Evolutionary conservation across 2,329 filamentous ascomycete species (phyloP).

Genomic region (Akanthomyces muscarius): DNA sequence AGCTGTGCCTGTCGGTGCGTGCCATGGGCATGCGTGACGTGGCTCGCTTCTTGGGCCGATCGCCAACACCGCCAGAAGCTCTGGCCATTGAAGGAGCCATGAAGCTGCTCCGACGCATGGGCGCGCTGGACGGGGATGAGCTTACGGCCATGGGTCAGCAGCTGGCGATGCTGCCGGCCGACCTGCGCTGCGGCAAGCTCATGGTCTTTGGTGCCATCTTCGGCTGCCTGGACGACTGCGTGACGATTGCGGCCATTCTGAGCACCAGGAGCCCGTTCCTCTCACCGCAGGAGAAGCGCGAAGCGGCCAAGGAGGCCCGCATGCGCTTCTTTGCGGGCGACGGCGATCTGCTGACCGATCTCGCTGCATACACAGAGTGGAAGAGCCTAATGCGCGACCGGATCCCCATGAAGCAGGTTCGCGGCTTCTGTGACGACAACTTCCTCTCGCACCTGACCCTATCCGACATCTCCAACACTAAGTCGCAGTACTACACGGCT

Average conservation of each 20-base stretch:
- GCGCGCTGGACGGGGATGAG: conserved; percentile 79
- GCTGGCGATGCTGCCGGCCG: conserved; percentile 90
- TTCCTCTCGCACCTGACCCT: conserved; percentile 82
- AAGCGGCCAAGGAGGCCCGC: conserved; percentile 74
- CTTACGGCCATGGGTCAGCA: conserved; percentile 89
- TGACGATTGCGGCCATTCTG: conserved; percentile 89
- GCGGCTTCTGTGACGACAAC: conserved; percentile 77
- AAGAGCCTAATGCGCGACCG: conserved; percentile 58
- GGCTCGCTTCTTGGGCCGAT: conserved; percentile 73
- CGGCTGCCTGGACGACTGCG: conserved; percentile 80
- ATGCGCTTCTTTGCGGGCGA: conserved; percentile 70
- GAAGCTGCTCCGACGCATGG: conserved; percentile 74
- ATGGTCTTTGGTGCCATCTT: conserved; percentile 96
- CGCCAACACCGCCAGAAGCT: conserved; percentile 82
- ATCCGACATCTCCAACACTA: conserved; percentile 81
- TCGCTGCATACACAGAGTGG: conserved; percentile 82
- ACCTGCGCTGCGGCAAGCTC: conserved; percentile 87
- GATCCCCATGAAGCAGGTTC: conserved; percentile 57
- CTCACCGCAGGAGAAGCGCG: conserved; percentile 75
- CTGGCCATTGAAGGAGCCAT: conserved; percentile 84
- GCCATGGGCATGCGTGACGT: conserved; percentile 91
- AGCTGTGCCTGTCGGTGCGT: conserved; percentile 88
- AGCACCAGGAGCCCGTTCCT: conserved; percentile 85
- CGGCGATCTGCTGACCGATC: conserved; percentile 84
- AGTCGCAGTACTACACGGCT: conserved; percentile 79